Evolutionary conservation across 352 stramenopile genomes (phyloP).

Genomic region (Phytophthora sp.): DNA sequence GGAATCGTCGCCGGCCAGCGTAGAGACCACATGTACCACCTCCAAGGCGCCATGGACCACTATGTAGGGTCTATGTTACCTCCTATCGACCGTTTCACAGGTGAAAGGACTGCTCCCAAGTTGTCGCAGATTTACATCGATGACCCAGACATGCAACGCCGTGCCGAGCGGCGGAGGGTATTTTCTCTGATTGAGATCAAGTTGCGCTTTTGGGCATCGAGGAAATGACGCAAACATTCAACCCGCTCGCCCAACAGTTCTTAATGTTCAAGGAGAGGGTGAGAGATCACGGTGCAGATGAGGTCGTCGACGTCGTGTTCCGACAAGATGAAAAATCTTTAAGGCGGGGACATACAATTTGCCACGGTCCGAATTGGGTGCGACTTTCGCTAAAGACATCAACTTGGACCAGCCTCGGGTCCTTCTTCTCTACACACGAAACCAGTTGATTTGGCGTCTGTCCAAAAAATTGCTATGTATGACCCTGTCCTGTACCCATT

Average conservation of each 20-base stretch:
- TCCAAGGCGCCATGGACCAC: neutral
- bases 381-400: neutral
- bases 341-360: too few relatives aligned
- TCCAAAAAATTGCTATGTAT: constrained; percentile 16
- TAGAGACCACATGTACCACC: neutral
- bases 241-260: constrained; percentile 7
- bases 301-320: neutral
- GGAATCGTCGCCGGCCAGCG: neutral
- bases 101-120: constrained; percentile 1
- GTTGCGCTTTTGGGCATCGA: constrained; percentile 9
- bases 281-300: neutral
- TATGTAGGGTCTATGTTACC: neutral
- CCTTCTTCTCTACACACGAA: neutral
- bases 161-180: neutral
- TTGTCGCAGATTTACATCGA: constrained; percentile 25
- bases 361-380: neutral
- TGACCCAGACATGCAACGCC: constrained; percentile 8
- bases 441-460: neutral
- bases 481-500: constrained; percentile 13
- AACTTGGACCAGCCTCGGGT: neutral
- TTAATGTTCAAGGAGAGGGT: constrained; percentile 1
- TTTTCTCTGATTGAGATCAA: constrained; percentile 5
- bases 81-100: neutral
- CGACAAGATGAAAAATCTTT: neutral
- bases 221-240: constrained; percentile 24